Evolutionary conservation across 306 rosid genomes (phyloP), one percentile per base, ranked within the genome.

Genomic region (Vigna unguiculata): DNA sequence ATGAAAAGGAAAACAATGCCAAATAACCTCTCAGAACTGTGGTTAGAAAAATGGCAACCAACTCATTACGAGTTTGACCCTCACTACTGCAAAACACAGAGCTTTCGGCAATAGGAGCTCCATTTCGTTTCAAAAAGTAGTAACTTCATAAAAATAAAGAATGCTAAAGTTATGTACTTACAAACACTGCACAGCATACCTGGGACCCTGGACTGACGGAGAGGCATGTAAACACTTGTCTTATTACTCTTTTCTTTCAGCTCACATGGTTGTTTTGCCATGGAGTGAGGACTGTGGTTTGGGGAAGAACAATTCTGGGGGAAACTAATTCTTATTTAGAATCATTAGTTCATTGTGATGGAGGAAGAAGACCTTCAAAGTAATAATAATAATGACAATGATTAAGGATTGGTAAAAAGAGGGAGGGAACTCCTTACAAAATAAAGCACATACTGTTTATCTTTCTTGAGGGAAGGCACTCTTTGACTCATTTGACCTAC

Each of bases 341-440:
- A 68, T 46, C 59, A 79, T 24, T 64, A 60, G 54, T 52, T 51
- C 69, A 34, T 20, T 75, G 64, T 75, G 68, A 69, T 83, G 86
- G 90, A 83, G 88, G 88, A 80, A 11, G 92, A 88, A 11, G 92
- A 88, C 89, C 36, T 40, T 40, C 41, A 49, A 89, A 84, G n/a
- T n/a, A n/a, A 88, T 86, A 84, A 89, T 96, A 20, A 89, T 96
- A 17, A 92, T 85, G 84, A 87, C 54, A 47, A 75, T 81, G 77
- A 86, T 85, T 82, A 90, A 90, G 78, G 76, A 51, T 70, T 54
- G 87, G 89, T 74, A 86, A 88, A 82, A 81, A 74, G 80, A 73
- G 53, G 87, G 97, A 87, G 97, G 98, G 98, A 92, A 86, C 78
- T 80, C 77, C 13, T 83, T 92, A 83, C 93, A 88, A 95, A 92